Evolutionary conservation across 352 stramenopile genomes (phyloP), one percentile per base, ranked within the genome.

Genomic region (Phytophthora ohioensis): DNA sequence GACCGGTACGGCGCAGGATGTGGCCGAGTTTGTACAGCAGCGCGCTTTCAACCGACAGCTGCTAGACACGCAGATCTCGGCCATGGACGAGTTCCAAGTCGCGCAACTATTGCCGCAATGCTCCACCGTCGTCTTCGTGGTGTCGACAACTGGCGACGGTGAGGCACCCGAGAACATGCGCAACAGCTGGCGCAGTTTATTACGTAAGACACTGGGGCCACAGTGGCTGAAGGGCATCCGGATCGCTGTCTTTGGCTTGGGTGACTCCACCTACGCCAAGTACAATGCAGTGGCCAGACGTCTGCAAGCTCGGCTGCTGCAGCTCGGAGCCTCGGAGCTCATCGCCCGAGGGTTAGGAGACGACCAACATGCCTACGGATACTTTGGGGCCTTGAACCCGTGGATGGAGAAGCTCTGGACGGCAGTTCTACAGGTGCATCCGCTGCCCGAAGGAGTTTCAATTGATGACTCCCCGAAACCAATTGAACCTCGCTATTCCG

Each of bases 131-230:
- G 79, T 98, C 34, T 98, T 98, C 69, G 76, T 98, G 9, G 90
- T 95, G 7, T 82, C 92, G 34, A 98, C 94, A 31, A 98, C 90
- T 32, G 95, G 95, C 59, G 93, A 98, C 64, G 95, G 95, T 30
- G 93, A 98, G 47, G 82, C 88, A 32, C 94, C 95, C 0, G 89
- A 94, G 57, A 98, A 98, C 69, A 98, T 98, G 94, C 86, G 77
- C 39, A 70, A 61, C 17, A 74, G 87, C 30, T 98, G 93, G 92
- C 86, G 83, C 15, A 87, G 79, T 73, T 76, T 98, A 46, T 69
- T 98, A 57, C 88, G 88, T n/a, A 97, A 93, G 69, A 91, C 73
- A 9, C 76, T 98, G 10, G 64, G 78, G 4, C 42, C 57, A 10
- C 71, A 89, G 31, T 97, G 87, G 77, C 81, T 98, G 3, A 12